Conservation (phyloP, 2,329 filamentous ascomycete genomes). For the Parafenestella ontariensis region DNA sequence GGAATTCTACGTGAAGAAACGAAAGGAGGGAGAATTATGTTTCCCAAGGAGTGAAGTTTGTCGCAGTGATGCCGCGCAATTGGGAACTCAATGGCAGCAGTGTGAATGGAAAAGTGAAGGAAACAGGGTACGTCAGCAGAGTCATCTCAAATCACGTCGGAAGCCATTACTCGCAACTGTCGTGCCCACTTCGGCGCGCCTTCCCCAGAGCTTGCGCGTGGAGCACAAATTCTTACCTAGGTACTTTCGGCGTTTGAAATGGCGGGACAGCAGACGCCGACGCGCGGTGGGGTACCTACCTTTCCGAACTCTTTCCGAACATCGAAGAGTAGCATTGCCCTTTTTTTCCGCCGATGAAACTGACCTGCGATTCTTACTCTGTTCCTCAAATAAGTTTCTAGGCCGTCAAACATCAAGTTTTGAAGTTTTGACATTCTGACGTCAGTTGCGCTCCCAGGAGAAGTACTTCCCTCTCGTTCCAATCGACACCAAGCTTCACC, state of each 20-base stretch:
- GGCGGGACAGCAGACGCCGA: conserved; percentile 39
- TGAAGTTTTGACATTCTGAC: not conserved
- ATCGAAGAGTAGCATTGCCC: not conserved
- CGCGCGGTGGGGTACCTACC: conserved; percentile 30
- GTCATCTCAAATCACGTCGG: conserved; percentile 8
- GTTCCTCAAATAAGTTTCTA: not conserved
- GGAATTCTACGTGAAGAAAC: not conserved
- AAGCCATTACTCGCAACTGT: conserved; percentile 19
- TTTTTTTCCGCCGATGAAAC: not conserved
- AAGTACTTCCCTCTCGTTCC: conserved; percentile 1
- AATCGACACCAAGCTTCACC: not conserved
- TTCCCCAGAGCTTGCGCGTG: conserved; percentile 29
- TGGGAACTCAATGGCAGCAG: not conserved
- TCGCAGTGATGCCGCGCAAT: not conserved
- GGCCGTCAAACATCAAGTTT: not conserved
- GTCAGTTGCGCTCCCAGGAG: not conserved
- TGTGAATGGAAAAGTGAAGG: not conserved
- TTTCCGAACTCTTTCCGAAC: conserved; percentile 39
- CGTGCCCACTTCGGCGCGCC: conserved; percentile 23
- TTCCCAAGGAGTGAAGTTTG: not conserved
- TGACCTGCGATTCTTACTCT: not conserved
- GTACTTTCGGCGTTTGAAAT: conserved; percentile 43
- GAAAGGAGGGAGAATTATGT: not conserved
- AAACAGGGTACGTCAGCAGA: not conserved
- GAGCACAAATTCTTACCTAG: conserved; percentile 37